phyloP scores from a whole-genome alignment of 1,139 yeast genomes.

The Yamadazyma atlantica region DNA sequence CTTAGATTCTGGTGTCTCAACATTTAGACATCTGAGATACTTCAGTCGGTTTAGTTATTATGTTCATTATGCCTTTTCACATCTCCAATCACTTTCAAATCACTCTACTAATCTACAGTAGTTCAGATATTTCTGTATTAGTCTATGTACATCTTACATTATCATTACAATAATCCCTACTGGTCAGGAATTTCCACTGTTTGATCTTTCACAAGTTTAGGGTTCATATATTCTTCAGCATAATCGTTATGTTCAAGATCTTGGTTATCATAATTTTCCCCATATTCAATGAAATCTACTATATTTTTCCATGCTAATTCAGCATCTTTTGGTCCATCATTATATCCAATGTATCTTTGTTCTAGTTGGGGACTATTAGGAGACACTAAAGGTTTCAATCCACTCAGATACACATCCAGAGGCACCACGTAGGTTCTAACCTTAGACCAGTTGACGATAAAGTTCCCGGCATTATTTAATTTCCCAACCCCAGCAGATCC shows the following conservation, averaged over 20 bases:
- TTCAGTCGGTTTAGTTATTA: no score
- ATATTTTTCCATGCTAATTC: slow-evolving; percentile 71
- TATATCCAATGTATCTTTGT: slow-evolving; percentile 69
- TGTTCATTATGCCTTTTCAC: no score
- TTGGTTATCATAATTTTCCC: slow-evolving; percentile 46
- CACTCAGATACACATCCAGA: slow-evolving; percentile 36
- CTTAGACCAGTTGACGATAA: slow-evolving; percentile 75
- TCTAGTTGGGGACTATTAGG: slow-evolving; percentile 67
- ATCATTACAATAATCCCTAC: no score
- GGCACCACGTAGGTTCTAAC: slow-evolving; percentile 94
- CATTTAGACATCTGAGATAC: no score
- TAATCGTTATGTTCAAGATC: slow-evolving; percentile 39
- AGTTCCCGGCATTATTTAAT: slow-evolving; percentile 71
- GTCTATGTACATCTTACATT: no score
- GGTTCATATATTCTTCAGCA: slow-evolving; percentile 46
- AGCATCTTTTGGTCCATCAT: slow-evolving; percentile 73
- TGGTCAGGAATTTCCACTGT: neutral
- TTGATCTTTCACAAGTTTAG: slow-evolving; percentile 11
- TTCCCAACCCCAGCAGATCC: slow-evolving; percentile 91
- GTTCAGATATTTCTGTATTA: no score
- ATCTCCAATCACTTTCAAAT: no score
- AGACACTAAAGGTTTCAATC: slow-evolving; percentile 71
- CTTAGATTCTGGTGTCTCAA: no score
- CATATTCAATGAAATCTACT: slow-evolving; percentile 73
- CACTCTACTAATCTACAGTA: no score